Evolutionary conservation across 2,329 filamentous ascomycete genomes (phyloP), one percentile per base, ranked within the genome.

Genomic region (Fusarium sp.): DNA sequence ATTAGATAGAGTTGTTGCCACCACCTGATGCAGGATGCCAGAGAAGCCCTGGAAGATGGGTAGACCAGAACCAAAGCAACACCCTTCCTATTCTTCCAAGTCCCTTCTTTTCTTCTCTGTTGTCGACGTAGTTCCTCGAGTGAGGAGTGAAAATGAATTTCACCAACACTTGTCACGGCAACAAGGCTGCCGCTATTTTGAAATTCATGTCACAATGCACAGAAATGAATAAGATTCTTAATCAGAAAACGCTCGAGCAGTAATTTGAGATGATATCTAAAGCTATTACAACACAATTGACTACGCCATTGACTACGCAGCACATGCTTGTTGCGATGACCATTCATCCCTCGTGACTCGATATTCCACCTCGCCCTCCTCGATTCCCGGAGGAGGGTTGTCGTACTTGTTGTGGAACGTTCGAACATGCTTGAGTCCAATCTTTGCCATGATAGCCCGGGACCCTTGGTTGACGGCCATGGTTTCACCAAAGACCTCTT

Each of bases 401-500:
- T 76, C 77, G 60, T 78, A 77, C 38, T 78, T 60, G 61, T 75
- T 71, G 61, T 73, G 67, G 38, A 78, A 75, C 7, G 73, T 77
- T 28, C 71, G 61, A 13, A 71, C 57, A 33, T 77, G 77, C 62
- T 54, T 72, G 12, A 75, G 62, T 9, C 73, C 73, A 31, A 61
- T 28, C 42, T 72, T 71, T 15, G 69, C 51, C 71, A 75, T 74
- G 36, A 74, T 68, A 36, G 60, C 77, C 31, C 77, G 58, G 7
- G 78, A 80, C 9, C 75, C 76, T 50, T 56, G 65, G 56, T 80
- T 80, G 16, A 80, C 71, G 35, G 77, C 72, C 79, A 80, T 80
- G 22, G 78, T 81, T 54, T 79, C 77, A 13, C 74, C 79, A 42
- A 71, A 74, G 3, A 79, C 62, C 41, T 76, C 71, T 14, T 67